These are phyloP conservation scores for Malania oleifera DNA, from an alignment of 164 flowering plant genomes.

Conservation along the genomic window DNA sequence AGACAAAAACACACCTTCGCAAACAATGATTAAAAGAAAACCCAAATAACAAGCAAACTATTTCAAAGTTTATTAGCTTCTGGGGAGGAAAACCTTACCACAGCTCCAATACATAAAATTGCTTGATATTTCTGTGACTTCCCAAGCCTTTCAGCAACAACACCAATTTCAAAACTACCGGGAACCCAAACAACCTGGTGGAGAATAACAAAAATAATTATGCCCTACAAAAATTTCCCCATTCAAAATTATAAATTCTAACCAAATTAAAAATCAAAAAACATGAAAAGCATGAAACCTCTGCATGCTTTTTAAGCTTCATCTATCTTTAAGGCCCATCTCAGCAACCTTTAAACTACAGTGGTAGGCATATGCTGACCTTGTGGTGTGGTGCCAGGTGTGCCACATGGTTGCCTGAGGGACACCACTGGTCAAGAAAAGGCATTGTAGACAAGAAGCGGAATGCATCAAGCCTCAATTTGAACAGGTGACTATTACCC, in stretches of 20 bases:
- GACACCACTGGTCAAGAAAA: not conserved
- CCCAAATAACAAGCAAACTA: not conserved
- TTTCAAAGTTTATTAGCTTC: too few species aligned
- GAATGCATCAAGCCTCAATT: too few species aligned
- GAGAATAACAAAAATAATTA: conserved; percentile 1
- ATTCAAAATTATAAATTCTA: not conserved
- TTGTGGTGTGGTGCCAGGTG: too few species aligned
- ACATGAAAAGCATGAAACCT: not conserved
- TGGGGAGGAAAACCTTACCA: conserved; percentile 42
- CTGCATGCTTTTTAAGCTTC: not conserved
- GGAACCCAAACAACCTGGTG: conserved; percentile 98
- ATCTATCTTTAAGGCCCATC: not conserved
- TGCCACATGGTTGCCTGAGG: not conserved
- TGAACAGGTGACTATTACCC: too few species aligned
- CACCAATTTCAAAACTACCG: conserved; percentile 88
- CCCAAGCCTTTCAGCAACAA: conserved; percentile 78
- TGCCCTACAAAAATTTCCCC: not conserved
- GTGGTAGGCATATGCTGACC: too few species aligned
- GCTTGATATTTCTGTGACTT: conserved; percentile 71
- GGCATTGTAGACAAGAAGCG: not conserved
- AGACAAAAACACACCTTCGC: too few species aligned
- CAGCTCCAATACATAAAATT: conserved; percentile 90
- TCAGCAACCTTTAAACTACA: too few species aligned
- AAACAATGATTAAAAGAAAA: not conserved
- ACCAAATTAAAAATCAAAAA: not conserved